Evolutionary conservation across 129 eudicot genomes (phyloP).

Genomic region (Mikania micrantha): DNA sequence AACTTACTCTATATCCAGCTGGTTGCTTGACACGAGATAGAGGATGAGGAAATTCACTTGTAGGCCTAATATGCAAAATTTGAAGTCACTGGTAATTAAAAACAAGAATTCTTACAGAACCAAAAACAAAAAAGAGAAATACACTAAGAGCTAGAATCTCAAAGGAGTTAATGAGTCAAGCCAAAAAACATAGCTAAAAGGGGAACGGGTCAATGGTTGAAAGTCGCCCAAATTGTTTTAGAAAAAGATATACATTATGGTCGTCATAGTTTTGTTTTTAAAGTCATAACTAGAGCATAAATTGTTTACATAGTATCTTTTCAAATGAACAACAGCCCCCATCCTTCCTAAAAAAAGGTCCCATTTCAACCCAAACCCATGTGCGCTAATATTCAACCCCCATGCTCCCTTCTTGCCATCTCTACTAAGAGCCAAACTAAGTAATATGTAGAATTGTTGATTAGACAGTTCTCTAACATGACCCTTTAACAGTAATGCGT

Average conservation of each 20-base stretch:
- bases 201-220: not conserved
- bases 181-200: not conserved
- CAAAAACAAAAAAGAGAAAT: not conserved
- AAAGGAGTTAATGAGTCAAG: not conserved
- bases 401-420: not conserved
- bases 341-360: not conserved
- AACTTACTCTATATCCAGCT: slow-evolving; percentile 94
- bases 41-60: slow-evolving; percentile 98
- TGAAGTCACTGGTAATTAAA: not conserved
- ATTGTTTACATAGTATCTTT: not conserved
- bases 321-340: not conserved
- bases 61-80: slow-evolving; percentile 65
- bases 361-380: not conserved
- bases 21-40: slow-evolving; percentile 97
- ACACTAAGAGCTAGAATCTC: not conserved
- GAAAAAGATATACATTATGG: not conserved
- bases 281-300: not conserved
- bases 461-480: not conserved
- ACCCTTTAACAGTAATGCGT: not conserved
- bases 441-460: not conserved
- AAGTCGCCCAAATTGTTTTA: not conserved
- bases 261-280: not conserved
- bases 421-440: slow-evolving; percentile 3
- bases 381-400: not conserved
- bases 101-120: not conserved